These are phyloP conservation scores for Erodium moschatum DNA, from an alignment of 441 rosid genomes.

Conservation along the genomic window DNA sequence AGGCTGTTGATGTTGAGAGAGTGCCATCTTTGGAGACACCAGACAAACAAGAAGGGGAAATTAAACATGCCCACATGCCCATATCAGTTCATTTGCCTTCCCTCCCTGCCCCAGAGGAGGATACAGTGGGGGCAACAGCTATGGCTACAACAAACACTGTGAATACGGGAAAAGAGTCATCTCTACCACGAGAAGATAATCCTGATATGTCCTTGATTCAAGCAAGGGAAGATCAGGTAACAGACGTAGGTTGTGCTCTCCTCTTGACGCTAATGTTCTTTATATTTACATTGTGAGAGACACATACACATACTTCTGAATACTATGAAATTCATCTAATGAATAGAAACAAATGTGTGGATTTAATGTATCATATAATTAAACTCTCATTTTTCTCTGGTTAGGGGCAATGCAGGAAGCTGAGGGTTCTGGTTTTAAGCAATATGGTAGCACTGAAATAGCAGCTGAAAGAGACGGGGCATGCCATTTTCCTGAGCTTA, in stretches of 20 bases:
- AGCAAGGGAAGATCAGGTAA: slow-evolving; percentile 68
- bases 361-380: slow-evolving; percentile 42
- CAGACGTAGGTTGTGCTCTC: slow-evolving; percentile 80
- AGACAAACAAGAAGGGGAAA: slow-evolving; percentile 33
- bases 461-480: slow-evolving; percentile 27
- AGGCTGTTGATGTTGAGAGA: slow-evolving; percentile 26
- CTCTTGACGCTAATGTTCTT: slow-evolving; percentile 27
- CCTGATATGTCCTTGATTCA: slow-evolving; percentile 41
- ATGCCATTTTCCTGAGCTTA: slow-evolving; percentile 18
- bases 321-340: slow-evolving; percentile 20
- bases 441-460: slow-evolving; percentile 27
- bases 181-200: slow-evolving; percentile 31
- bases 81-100: slow-evolving; percentile 18
- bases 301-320: slow-evolving; percentile 10
- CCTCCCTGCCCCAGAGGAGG: slow-evolving; percentile 20
- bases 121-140: slow-evolving; percentile 24
- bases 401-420: slow-evolving; percentile 96
- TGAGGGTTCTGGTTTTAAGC: slow-evolving; percentile 45
- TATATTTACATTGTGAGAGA: slow-evolving; percentile 2
- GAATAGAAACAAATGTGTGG: slow-evolving; percentile 20
- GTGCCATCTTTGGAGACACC: slow-evolving; percentile 21
- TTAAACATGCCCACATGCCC: slow-evolving; percentile 25
- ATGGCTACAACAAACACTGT: slow-evolving; percentile 27
- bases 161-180: slow-evolving; percentile 29
- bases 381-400: slow-evolving; percentile 79